Base-by-base conservation (phyloP, 2,329 filamentous ascomycete genomes). In the Huntiella moniliformis region DNA sequence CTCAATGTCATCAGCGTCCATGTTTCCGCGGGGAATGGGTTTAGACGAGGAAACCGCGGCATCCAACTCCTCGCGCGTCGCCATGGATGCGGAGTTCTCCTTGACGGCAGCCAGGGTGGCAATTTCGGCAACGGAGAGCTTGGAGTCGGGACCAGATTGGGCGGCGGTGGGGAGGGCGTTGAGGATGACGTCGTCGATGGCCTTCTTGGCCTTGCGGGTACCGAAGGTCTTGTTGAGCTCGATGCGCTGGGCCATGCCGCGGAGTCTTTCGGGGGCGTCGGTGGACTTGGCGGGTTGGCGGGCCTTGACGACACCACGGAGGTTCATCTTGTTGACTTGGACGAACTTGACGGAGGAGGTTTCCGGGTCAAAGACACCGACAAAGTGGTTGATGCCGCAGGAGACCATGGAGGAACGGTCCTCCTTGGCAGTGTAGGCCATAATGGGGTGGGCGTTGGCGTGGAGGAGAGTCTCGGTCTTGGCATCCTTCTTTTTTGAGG, bases 151-250 rank as follows among this genome's bases (percentile, higher is more conserved):
- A 38, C 56, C 58, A 33, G 60, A 57, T 16, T 36, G 34, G 16
- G 59, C 56, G 55, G 59, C 58, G 37, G 66, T 60, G 37, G 61
- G 63, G 53, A 88, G 84, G 13, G 80, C 79, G 56, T 87, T 86
- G 54, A 82, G 70, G 2, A 76, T 75, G 52, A 73, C 68, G 47
- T 77, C 72, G 22, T 70, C 67, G 53, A 91, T 75, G 1, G 75
- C 79, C 63, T 87, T 88, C 67, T 78, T 81, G 16, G 83, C 80
- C 62, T 87, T 88, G 65, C 83, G 86, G 18, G 82, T 88, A 58
- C 84, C 84, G 56, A 92, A 92, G 31, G 79, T 76, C 54, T 82
- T 71, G 36, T 81, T 82, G 10, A 92, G 74, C 2, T 78, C 73
- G 54, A 76, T 78, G 53, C 73, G 74, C 56, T 73, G 71, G 22